Conservation (phyloP, 768 basidiomycete genomes). For the Rhodosporidiobolus sp. region DNA sequence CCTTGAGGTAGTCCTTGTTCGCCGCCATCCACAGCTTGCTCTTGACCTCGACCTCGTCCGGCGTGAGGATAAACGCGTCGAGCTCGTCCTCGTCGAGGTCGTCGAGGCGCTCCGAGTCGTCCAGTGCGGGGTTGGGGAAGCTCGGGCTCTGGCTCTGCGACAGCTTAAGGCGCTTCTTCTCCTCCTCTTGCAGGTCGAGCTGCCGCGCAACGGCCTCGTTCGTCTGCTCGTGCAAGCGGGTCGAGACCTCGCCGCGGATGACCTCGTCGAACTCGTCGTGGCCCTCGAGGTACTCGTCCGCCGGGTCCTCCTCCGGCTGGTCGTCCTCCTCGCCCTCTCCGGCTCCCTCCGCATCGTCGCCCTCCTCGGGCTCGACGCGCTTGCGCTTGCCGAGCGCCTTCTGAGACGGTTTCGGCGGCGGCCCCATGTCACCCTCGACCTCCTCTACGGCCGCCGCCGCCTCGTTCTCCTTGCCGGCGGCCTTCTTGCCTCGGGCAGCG, state of each 20-base stretch:
- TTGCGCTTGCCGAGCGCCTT: conserved; percentile 47
- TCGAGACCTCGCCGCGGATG: conserved; percentile 67
- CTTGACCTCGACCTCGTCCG: conserved; percentile 78
- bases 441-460: conserved; percentile 49
- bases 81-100: conserved; percentile 90
- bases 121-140: conserved; percentile 57
- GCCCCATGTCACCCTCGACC: conserved; percentile 22
- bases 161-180: conserved; percentile 52
- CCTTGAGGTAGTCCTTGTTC: conserved; percentile 84
- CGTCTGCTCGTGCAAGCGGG: conserved; percentile 63
- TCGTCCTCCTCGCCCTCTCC: conserved; percentile 42
- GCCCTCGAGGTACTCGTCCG: conserved; percentile 16
- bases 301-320: neutral
- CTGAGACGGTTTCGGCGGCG: conserved; percentile 6
- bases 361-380: conserved; percentile 46
- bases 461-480: conserved; percentile 52
- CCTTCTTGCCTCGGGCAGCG: conserved; percentile 45
- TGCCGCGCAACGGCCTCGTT: conserved; percentile 52
- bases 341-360: conserved; percentile 41
- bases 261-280: conserved; percentile 60
- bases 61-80: conserved; percentile 67
- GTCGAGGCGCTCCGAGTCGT: conserved; percentile 26
- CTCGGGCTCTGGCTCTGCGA: conserved; percentile 59
- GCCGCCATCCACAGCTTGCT: conserved; percentile 92
- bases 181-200: conserved; percentile 65